Conservation (phyloP, 495 filamentous ascomycete species). For the Copromyces sp. region DNA sequence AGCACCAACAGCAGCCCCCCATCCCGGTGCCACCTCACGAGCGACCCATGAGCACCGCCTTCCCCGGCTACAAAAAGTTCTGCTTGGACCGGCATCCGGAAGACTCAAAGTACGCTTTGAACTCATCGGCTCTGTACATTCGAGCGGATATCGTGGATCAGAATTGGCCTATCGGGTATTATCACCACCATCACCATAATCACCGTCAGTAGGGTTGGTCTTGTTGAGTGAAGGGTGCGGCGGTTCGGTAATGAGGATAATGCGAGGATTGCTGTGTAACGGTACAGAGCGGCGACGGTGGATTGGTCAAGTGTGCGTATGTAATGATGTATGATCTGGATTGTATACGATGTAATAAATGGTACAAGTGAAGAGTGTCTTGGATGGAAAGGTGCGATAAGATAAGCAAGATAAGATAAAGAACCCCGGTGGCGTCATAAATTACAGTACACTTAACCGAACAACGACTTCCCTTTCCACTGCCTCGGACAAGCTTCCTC, state of each 20-base stretch:
- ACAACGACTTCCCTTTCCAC: background rate
- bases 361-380: background rate
- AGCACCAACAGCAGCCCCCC: background rate
- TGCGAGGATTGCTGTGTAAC: background rate
- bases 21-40: background rate
- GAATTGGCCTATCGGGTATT: background rate
- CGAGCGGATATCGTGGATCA: constrained; percentile 6
- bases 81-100: background rate
- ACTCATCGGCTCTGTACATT: constrained; percentile 4
- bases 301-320: background rate
- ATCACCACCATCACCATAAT: background rate
- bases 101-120: background rate
- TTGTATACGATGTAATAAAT: background rate
- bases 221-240: background rate
- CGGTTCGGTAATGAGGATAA: background rate
- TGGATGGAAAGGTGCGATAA: background rate
- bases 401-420: background rate
- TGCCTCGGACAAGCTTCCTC: background rate
- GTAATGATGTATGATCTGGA: background rate
- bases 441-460: background rate
- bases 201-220: background rate
- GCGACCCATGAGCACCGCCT: background rate
- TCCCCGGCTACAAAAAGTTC: background rate
- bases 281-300: background rate
- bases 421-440: background rate